Percentiles rank a stretch among this genome's conserved stretches.
Evolutionary conservation across 2,329 filamentous ascomycete species (phyloP).

Genomic region (Corinectria fuckeliana): DNA sequence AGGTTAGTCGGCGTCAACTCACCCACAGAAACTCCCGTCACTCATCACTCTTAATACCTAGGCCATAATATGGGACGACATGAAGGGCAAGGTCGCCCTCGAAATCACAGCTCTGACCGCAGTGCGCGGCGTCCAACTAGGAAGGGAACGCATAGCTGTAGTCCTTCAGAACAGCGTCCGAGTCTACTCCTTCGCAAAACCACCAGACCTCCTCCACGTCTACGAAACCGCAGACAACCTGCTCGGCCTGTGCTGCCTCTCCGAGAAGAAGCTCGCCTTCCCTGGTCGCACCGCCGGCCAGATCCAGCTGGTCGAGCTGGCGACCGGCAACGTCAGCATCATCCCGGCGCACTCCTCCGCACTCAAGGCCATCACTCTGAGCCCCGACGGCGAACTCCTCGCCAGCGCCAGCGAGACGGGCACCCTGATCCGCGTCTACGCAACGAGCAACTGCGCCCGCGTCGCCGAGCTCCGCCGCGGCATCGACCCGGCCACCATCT

Average conservation of each 20-base stretch:
- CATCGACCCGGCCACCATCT: conserved; percentile 86
- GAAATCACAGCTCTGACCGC: conserved; percentile 84
- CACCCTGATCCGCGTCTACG: conserved; percentile 86
- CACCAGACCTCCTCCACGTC: conserved; percentile 71
- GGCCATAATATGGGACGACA: conserved; percentile 92
- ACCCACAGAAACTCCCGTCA: neutral
- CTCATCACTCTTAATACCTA: conserved; percentile 39
- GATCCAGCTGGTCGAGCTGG: conserved; percentile 83
- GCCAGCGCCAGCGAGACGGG: conserved; percentile 92
- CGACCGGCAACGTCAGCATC: conserved; percentile 85
- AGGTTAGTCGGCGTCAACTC: conserved; percentile 55
- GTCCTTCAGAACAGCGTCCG: conserved; percentile 82
- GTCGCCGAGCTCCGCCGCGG: conserved; percentile 87
- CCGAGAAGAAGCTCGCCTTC: conserved; percentile 76
- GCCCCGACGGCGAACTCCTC: conserved; percentile 78
- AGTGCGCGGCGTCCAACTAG: conserved; percentile 80
- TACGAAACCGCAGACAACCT: conserved; percentile 90
- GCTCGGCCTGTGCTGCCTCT: conserved; percentile 79
- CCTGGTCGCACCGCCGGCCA: conserved; percentile 89
- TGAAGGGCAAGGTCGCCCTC: conserved; percentile 72
- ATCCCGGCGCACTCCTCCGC: conserved; percentile 87
- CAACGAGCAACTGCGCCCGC: conserved; percentile 79
- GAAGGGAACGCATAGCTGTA: conserved; percentile 77
- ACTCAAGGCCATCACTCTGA: conserved; percentile 80
- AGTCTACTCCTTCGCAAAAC: conserved; percentile 79